Base-by-base conservation (phyloP, 495 filamentous ascomycete species). In the Aspergillus carlsbadensis region DNA sequence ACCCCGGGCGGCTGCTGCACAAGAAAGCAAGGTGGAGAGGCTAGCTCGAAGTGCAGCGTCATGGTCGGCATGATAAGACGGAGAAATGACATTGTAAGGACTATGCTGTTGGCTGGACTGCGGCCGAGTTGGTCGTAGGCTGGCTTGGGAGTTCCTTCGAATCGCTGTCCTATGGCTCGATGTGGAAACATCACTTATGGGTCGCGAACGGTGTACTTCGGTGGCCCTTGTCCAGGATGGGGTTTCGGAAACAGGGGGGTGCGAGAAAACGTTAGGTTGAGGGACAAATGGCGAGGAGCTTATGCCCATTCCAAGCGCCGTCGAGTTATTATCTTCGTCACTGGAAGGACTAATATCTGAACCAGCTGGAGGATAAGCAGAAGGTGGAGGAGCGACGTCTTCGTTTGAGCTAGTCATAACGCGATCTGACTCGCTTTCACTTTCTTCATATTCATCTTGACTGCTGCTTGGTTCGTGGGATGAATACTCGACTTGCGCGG, bases 41-140 rank as follows among this genome's bases (percentile, higher is more conserved):
- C 90, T 95, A 6, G 94, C 91, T 35, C 94, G 86, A 1, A 98
- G 83, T 0, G 92, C 94, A 21, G 91, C 93, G 67, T 98, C 94
- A 61, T 97, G 91, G 52, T 96, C 92, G 21, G 89, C 84, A 58
- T 88, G 87, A 64, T 90, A 83, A 3, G 87, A 84, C 2, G 92
- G 88, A 1, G 89, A 87, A 57, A 91, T 83, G 64, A 87, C 80
- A 64, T 78, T 80, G 64, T 78, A 81, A 11, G 80, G 80, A 39
- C 76, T 79, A 57, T 82, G 78, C 26, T 75, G 72, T n/a, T 65
- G 69, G 10, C 22, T 39, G 10, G 63, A 63, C 3, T 61, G 64
- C 58, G 67, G 63, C 15, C 59, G 77, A 56, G 60, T 54, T 36
- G 64, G 64, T 18, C 65, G 66, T 26, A 59, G 52, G 34, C 63